Evolutionary conservation across 2,329 filamentous ascomycete species (phyloP).

Genomic region (Sordariomycetes sp.): DNA sequence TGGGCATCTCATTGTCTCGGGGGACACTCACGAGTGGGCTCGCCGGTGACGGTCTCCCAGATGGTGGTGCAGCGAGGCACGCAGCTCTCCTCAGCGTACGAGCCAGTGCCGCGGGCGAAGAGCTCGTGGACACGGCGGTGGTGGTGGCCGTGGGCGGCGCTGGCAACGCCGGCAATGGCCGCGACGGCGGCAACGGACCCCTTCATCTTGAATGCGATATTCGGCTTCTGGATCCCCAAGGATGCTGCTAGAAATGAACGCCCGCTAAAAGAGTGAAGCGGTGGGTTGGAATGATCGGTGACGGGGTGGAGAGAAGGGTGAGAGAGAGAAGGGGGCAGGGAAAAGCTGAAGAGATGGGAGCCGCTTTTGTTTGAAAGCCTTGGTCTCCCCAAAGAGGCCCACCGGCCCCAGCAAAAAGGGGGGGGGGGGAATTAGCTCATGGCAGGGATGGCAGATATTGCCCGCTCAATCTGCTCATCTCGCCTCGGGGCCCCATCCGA

Average conservation of each 20-base stretch:
- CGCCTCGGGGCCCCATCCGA: neutral
- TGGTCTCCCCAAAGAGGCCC: neutral
- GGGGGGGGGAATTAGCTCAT: neutral
- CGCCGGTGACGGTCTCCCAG: constrained; percentile 57
- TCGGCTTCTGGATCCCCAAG: constrained; percentile 11
- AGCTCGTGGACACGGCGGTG: constrained; percentile 53
- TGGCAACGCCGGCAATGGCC: constrained; percentile 42
- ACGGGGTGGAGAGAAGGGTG: constrained; percentile 18
- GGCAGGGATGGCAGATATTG: neutral
- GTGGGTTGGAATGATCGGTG: constrained; percentile 37
- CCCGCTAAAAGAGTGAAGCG: constrained; percentile 86
- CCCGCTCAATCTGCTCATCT: neutral
- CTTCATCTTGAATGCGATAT: constrained; percentile 50
- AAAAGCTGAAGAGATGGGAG: neutral
- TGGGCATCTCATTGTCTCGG: neutral
- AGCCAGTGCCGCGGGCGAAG: constrained; percentile 32
- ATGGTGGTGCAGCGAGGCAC: constrained; percentile 56
- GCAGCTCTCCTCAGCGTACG: constrained; percentile 23
- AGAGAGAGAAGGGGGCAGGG: neutral
- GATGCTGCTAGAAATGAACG: constrained; percentile 42
- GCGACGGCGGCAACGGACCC: constrained; percentile 49
- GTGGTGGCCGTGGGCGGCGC: constrained; percentile 26
- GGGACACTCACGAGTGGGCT: constrained; percentile 43
- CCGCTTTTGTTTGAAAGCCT: neutral
- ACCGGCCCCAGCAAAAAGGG: neutral